These are phyloP conservation scores for Trichoderma erinaceum DNA, from an alignment of 495 filamentous ascomycete species.

Conservation along the genomic window DNA sequence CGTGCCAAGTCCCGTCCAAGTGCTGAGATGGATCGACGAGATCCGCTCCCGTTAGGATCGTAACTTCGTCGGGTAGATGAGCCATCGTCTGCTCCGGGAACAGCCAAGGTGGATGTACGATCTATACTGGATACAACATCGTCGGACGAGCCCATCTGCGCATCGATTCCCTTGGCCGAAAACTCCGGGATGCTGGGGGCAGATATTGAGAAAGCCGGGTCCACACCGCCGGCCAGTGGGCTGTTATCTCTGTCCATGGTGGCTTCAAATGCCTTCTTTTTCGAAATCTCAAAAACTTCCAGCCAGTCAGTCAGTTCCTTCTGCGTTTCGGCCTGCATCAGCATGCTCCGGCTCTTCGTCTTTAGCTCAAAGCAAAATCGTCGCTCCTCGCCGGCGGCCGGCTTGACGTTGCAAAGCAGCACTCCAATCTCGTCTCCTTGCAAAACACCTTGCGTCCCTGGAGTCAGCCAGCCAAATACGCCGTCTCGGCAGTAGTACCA, in stretches of 20 bases:
- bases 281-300: constrained; percentile 83
- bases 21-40: constrained; percentile 42
- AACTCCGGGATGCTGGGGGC: constrained; percentile 85
- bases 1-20: constrained; percentile 30
- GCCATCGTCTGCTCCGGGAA: constrained; percentile 56
- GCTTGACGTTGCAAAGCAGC: constrained; percentile 83
- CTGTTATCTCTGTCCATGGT: constrained; percentile 78
- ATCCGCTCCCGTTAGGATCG: constrained; percentile 51
- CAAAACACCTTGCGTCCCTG: constrained; percentile 79
- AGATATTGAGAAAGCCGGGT: constrained; percentile 89
- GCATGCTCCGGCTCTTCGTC: constrained; percentile 85
- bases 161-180: constrained; percentile 67
- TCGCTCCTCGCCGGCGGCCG: constrained; percentile 85
- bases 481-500: constrained; percentile 96
- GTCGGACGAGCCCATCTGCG: constrained; percentile 48
- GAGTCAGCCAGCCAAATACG: constrained; percentile 93
- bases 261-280: constrained; percentile 82
- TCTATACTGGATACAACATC: constrained; percentile 15
- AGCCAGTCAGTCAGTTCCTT: constrained; percentile 87
- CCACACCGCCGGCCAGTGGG: constrained; percentile 54
- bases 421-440: constrained; percentile 96
- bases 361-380: constrained; percentile 98
- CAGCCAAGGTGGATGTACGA: constrained; percentile 50
- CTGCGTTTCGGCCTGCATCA: constrained; percentile 91
- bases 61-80: constrained; percentile 59